Evolutionary conservation across 1,139 yeast genomes (phyloP), one percentile per base, ranked within the genome.

Genomic region (Geotrichum klebahnii): DNA sequence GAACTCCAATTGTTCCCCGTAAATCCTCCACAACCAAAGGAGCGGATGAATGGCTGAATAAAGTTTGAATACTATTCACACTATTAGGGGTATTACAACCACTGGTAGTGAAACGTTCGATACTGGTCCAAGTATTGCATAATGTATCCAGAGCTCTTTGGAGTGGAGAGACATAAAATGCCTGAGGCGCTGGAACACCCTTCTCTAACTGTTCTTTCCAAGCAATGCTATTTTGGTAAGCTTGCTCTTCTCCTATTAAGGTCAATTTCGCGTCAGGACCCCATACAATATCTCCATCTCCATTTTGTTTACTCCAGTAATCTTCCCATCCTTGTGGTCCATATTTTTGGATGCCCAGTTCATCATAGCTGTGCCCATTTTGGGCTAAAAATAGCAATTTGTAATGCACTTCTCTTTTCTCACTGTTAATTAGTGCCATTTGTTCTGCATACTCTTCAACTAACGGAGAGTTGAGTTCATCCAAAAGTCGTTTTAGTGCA

Each of bases 331-430:
- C 77, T 12, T 73, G 66, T 33, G 72, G 65, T 10, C 88, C 84
- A 62, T 81, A 82, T 54, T 75, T 75, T 24, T 68, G 69, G 42
- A 78, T 77, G 1, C 82, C 86, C 20, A 75, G 69, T 58, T 84
- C 84, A 61, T 84, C 92, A 66, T 72, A 79, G 0, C 94, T 94
- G 65, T 84, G 85, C 5, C 94, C 94, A 60, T 85, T 94, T 53
- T 94, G 72, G 1, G 87, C 89, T 46, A 82, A 69, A 47, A 80
- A 74, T 5, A 84, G 56, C 37, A 84, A 61, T 62, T 82, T 83
- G 64, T 81, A 80, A 19, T 61, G 61, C 32, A 66, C 74, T 48
- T 73, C 68, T 0, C 57, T 58, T 0, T 61, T 63, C 2, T 75
- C 69, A 17, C 24, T 12, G 12, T 20, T n/a, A 12, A 22, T 20